Evolutionary conservation across 176 grass and related monocot genomes (phyloP), one percentile per base, ranked within the genome.

Genomic region (Cenchrus fungigraminus): DNA sequence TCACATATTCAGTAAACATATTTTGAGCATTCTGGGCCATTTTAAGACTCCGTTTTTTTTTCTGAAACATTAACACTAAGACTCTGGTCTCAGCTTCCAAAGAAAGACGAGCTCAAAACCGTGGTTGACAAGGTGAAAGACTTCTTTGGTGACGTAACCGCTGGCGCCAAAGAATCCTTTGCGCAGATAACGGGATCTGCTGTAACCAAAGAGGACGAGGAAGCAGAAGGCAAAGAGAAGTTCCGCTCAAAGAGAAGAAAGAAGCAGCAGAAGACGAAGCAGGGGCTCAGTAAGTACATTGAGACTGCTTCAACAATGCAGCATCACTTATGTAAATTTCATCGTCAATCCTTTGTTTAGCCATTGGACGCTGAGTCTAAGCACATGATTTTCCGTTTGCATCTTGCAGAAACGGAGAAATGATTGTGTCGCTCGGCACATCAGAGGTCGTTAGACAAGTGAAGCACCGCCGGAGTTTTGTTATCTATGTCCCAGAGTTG

Each of bases 101-200:
- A 87, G 83, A 89, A 91, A 89, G 97, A 99, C 60, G 93, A 99
- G 78, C 87, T 99, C 54, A 96, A 92, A 82, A 89, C 91, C 46
- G 97, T 99, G 3, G 83, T 92, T 43, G 93, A 96, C 82, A 99
- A 99, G 90, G 93, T 94, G 88, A 99, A 88, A 79, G 90, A 96
- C 63, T 94, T 99, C 88, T 88, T 99, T 72, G 90, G 89, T 0
- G 88, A 99, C n/a, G 93, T 91, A 54, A 86, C 93, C 0, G 25
- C 80, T 29, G 91, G 87, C 3, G 97, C 91, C 43, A 94, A 98
- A 82, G 97, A 96, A 82, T 99, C 97, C 40, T 99, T 99, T 86
- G 97, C 89, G 2, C 92, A 99, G 85, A 89, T 99, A 53, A 94
- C 97, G 31, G 90, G 93, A 34, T 86, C 94, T 64, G 85, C 94